Evolutionary conservation across 331 rosid species (phyloP), one percentile per base, ranked within the genome.

Genomic region (Cydonia oblonga): DNA sequence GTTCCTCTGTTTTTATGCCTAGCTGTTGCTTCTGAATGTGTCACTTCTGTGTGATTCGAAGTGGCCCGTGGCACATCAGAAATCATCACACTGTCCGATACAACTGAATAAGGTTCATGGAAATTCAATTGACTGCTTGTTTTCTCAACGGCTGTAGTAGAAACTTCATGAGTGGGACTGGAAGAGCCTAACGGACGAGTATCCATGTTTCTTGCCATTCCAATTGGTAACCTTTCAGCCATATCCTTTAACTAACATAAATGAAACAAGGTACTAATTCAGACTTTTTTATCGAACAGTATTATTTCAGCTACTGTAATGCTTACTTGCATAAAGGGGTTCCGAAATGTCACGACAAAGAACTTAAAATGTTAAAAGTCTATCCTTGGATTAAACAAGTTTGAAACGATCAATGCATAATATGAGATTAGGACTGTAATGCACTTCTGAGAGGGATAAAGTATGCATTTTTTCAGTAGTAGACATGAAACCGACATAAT

Each of bases 221-320:
- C 73, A 73, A 78, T 44, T 19, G 85, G 82, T 73, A 81, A 56
- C 76, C 82, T 81, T 77, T 64, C 85, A 69, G 79, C 85, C 85
- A 81, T 57, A 10, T 81, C 85, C 72, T 81, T 81, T 19, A 81
- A 64, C 85, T 81, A 52, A 51, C 77, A 72, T 18, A 38, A 9
- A 76, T 38, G 44, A 26, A 33, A 40, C 30, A 22, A 63, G 69
- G 12, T 4, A 68, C 9, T 23, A 15, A 59, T 64, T 64, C 26
- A 53, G 57, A 72, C 26, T 25, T 40, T 40, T 12, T 23, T n/a
- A 25, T 63, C 4, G 26, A 58, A 42, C 57, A 38, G 23, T 16
- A 42, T n/a, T 23, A 12, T 18, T 70, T 71, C 51, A 72, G 30
- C 68, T 42, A 35, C 30, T n/a, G 29, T 42, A 13, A n/a, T 30